Base-by-base conservation (phyloP, 2,329 filamentous ascomycete genomes). In the Nannizzia gypsea region DNA sequence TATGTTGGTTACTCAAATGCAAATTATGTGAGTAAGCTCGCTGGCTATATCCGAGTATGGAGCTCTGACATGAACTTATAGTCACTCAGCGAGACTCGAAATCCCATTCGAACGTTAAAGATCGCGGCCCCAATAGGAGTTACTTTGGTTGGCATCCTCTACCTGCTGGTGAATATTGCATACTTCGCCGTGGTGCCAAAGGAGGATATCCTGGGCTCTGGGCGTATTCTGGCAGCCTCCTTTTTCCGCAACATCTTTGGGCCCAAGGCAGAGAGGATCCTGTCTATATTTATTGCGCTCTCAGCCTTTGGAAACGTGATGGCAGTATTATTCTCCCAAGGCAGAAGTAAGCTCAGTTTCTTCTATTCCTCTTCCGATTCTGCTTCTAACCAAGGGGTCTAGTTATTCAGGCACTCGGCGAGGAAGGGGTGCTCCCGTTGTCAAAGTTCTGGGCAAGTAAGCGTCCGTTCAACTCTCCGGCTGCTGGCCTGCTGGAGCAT, bases 371-470 rank as follows among this genome's bases (percentile, higher is more conserved):
- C n/a, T 15, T 20, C 24, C 6, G 13, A 11, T 50, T 2, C 2
- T 26, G 2, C 20, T 28, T 26, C 44, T 50, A 50, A 50, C 44
- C 58, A 57, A 9, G 40, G 22, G 20, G 52, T 48, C n/a, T 28
- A 73, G 71, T 74, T 60, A 69, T 74, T 50, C 74, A 76, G 63
- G 85, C 88, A 69, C 75, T 89, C 50, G 86, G 82, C 0, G 87
- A 86, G 66, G 86, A 89, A 66, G 85, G 85, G 0, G 74, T 89
- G 3, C 67, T 89, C 13, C 86, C 86, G 0, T 86, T 80, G 59
- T 83, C 82, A 62, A 77, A 77, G 1, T 81, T 89, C 68, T 88
- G 83, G 82, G 85, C 85, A 0, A 87, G 83, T 2, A 85, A 84
- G 66, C 82, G 80, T 71, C 86, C 86, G 0, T 86, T 84, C 63